Conservation (phyloP, 805 yeast species). For the Candida krabiensis region DNA sequence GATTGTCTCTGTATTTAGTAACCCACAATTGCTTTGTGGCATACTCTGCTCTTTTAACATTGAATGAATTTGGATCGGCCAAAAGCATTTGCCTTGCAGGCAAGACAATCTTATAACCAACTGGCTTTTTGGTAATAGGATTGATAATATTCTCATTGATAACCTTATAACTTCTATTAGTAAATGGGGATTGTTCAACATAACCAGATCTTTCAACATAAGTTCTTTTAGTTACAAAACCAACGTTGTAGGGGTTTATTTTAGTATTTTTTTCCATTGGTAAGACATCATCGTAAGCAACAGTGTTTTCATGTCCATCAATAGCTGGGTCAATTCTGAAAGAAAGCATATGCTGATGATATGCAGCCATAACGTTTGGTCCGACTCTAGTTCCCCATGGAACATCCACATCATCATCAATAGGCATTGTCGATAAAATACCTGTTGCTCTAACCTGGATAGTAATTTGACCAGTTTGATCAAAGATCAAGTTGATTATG, state of each 20-base stretch:
- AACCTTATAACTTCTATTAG: slow-evolving; percentile 71
- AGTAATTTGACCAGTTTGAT: slow-evolving; percentile 75
- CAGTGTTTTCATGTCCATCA: slow-evolving; percentile 78
- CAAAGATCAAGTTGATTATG: slow-evolving; percentile 67
- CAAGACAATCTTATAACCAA: slow-evolving; percentile 71
- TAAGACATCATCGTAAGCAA: slow-evolving; percentile 66
- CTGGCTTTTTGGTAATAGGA: slow-evolving; percentile 68
- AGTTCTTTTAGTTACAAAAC: slow-evolving; percentile 63
- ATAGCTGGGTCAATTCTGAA: slow-evolving; percentile 81
- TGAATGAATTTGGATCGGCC: slow-evolving; percentile 62
- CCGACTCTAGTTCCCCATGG: slow-evolving; percentile 78
- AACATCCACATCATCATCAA: slow-evolving; percentile 63
- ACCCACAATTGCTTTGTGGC: slow-evolving; percentile 84
- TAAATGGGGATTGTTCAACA: slow-evolving; percentile 73
- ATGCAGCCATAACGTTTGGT: slow-evolving; percentile 80
- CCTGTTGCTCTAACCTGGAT: slow-evolving; percentile 86
- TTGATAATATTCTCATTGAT: slow-evolving; percentile 73
- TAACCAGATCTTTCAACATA: slow-evolving; percentile 69
- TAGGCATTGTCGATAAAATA: slow-evolving; percentile 81
- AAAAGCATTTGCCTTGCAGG: slow-evolving; percentile 76
- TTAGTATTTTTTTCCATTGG: slow-evolving; percentile 55
- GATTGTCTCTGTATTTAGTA: slow-evolving; percentile 71
- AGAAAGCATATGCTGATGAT: slow-evolving; percentile 78
- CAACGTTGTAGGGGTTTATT: slow-evolving; percentile 67
- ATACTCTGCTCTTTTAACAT: slow-evolving; percentile 68